Base-by-base conservation (phyloP, 176 grass and related monocot species). In the Alopecurus myosuroides region DNA sequence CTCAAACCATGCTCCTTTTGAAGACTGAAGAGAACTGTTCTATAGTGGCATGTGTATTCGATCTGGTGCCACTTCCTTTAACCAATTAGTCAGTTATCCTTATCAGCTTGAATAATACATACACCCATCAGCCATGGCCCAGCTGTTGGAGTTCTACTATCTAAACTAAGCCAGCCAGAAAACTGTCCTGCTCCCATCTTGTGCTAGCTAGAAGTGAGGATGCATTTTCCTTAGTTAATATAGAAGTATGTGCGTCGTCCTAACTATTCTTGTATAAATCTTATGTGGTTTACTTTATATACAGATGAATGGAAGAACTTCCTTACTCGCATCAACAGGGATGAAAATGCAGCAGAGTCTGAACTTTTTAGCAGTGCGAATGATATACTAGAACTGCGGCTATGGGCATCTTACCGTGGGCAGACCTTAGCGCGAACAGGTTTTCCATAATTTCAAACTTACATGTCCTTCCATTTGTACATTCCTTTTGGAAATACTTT, bases 241-340 rank as follows among this genome's bases (percentile, higher is more conserved):
- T 72, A 42, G 25, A 44, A 73, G 71, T 46, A 31, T 9, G 9
- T 9, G 25, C 70, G 9, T 75, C 23, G 6, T 23, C 36, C 18
- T 53, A 58, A 17, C 22, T 60, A 34, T 39, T 0, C 7, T 80
- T 48, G 55, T 36, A 34, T 57, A 57, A 81, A 40, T 84, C 77
- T 87, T 77, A 76, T 77, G 60, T 40, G 58, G 12, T 76, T 61
- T 17, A 77, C 46, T 76, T 76, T 88, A 61, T 86, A 57, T 76
- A 85, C 94, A 97, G 95, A 97, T 88, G 95, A 97, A 36, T 97
- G 95, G 95, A 89, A 91, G 76, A 97, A 97, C 56, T 97, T 97
- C 67, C 88, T 97, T 52, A 89, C 90, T 84, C 92, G 95, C 70
- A 91, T 97, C 58, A 88, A 90, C 58, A 86, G 92, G 86, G 90